A percentile compares a stretch with the other conserved stretches of the same genome.
phyloP scores from a whole-genome alignment of 2,329 filamentous ascomycete species.

The Apiospora marii region DNA sequence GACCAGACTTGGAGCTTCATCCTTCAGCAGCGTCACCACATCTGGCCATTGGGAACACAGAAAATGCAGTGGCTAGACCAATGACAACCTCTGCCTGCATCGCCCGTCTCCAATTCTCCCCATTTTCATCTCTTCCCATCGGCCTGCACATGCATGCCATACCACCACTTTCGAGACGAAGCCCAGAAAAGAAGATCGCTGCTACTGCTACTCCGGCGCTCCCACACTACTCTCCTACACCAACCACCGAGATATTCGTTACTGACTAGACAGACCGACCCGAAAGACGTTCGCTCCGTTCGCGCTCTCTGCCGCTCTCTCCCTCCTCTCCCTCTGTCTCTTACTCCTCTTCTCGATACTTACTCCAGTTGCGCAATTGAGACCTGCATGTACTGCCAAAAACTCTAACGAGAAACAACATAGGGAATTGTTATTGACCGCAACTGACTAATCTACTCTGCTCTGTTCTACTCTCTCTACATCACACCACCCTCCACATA shows the following conservation, averaged over 20 bases:
- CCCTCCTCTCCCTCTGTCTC: not conserved
- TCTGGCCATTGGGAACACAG: not conserved
- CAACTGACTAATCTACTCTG: constrained; percentile 9
- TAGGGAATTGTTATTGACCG: constrained; percentile 10
- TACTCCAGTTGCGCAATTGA: constrained; percentile 21
- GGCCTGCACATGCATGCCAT: constrained; percentile 18
- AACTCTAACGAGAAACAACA: constrained; percentile 4
- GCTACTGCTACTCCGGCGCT: not conserved
- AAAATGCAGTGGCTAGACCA: constrained; percentile 25
- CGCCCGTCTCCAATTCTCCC: constrained; percentile 1
- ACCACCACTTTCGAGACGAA: constrained; percentile 7
- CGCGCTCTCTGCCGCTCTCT: constrained; percentile 10
- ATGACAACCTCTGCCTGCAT: not conserved
- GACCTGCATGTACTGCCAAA: constrained; percentile 19
- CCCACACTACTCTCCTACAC: constrained; percentile 1
- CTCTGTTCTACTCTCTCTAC: not conserved
- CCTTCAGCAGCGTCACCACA: constrained; percentile 15
- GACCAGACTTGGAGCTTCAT: constrained; percentile 12
- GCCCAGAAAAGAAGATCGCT: constrained; percentile 19
- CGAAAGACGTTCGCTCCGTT: constrained; percentile 20
- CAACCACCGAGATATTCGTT: constrained; percentile 12
- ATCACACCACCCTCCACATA: constrained; percentile 10
- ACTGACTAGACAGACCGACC: constrained; percentile 19
- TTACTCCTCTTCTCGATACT: not conserved
- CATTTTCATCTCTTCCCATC: not conserved